Percentiles rank a stretch among this genome's conserved stretches.
phyloP scores from a whole-genome alignment of 257 asterid species.

The Nicotiana noctiflora region DNA sequence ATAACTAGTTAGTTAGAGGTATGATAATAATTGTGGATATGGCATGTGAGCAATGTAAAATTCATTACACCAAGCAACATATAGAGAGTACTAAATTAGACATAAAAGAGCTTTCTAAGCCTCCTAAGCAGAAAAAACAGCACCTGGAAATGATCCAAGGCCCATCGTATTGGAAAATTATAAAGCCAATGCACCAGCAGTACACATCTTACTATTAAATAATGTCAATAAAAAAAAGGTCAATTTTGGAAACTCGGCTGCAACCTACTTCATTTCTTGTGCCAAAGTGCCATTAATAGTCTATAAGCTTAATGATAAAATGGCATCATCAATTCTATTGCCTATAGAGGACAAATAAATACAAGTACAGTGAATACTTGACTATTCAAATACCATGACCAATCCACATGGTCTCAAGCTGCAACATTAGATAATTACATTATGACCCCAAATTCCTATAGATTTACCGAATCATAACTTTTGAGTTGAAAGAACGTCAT shows the following conservation, averaged over 20 bases:
- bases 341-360: not conserved
- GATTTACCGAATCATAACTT: not conserved
- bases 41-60: not conserved
- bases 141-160: not conserved
- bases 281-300: not conserved
- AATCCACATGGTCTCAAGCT: not conserved
- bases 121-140: not conserved
- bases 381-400: not conserved
- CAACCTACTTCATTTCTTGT: slow-evolving; percentile 1
- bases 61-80: not conserved
- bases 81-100: not conserved
- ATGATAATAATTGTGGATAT: not conserved
- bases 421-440: not conserved
- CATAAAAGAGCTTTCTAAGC: not conserved
- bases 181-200: not conserved
- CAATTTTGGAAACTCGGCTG: not conserved
- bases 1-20: not conserved
- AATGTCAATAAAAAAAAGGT: not conserved
- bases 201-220: not conserved
- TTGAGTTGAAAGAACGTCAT: not conserved
- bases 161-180: not conserved
- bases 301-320: not conserved
- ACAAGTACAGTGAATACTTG: not conserved
- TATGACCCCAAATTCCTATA: not conserved
- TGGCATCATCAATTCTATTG: not conserved